Conservation (phyloP, 1,284 basidiomycete species). For the Malassezia furfur region DNA sequence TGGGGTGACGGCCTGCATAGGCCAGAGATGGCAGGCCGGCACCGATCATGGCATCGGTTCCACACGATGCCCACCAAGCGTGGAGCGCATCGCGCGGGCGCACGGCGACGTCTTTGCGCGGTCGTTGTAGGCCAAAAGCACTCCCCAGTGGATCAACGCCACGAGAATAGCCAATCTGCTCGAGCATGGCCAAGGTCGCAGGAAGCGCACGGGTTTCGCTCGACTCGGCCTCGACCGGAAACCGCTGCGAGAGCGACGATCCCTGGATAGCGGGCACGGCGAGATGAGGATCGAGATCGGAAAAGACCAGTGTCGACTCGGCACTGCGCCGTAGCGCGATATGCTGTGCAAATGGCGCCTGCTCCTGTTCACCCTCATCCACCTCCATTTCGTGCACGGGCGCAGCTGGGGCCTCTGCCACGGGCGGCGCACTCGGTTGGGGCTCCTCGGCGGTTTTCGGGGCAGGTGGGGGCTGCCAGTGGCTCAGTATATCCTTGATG, state of each 20-base stretch:
- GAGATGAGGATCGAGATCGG: conserved; percentile 22
- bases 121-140: not conserved
- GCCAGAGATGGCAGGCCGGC: conserved; percentile 25
- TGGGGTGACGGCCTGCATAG: conserved; percentile 1
- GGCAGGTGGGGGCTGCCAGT: conserved; percentile 25
- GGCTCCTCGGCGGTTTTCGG: not conserved
- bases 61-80: conserved; percentile 30
- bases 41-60: conserved; percentile 25
- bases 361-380: not conserved
- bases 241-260: not conserved
- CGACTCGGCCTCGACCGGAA: not conserved
- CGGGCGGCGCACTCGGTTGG: not conserved
- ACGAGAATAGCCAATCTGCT: not conserved
- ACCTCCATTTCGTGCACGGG: not conserved
- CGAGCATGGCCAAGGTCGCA: conserved; percentile 2
- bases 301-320: conserved; percentile 57
- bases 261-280: not conserved
- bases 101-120: not conserved
- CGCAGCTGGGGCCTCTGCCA: not conserved
- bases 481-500: conserved; percentile 35
- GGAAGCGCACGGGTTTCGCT: not conserved
- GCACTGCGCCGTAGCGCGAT: conserved; percentile 68
- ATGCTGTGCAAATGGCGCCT: conserved; percentile 42
- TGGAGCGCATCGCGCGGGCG: not conserved
- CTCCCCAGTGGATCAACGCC: conserved; percentile 6